These are phyloP conservation scores for Posidonia australis DNA, from an alignment of 106 monocot genomes.

Conservation along the genomic window DNA sequence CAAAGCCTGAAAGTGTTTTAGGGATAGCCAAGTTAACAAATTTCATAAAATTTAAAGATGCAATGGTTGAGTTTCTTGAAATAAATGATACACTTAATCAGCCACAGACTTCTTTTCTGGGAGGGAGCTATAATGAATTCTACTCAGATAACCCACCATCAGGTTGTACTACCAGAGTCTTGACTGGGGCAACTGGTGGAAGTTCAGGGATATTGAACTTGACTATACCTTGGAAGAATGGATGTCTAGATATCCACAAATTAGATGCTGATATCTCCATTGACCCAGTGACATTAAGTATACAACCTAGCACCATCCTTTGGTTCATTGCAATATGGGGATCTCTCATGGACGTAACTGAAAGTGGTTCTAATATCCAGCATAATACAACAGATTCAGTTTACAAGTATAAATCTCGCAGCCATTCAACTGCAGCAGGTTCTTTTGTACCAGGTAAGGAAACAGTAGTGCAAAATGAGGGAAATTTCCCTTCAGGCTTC, in stretches of 20 bases:
- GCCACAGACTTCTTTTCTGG: slow-evolving; percentile 4
- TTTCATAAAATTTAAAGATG: slow-evolving; percentile 73
- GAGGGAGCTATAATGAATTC: slow-evolving; percentile 24
- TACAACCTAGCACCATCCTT: slow-evolving; percentile 52
- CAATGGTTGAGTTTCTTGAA: slow-evolving; percentile 58
- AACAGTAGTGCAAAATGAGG: slow-evolving; percentile 2
- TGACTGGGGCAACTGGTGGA: slow-evolving; percentile 53
- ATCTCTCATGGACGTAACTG: slow-evolving; percentile 31
- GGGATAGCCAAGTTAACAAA: slow-evolving; percentile 64
- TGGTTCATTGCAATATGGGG: slow-evolving; percentile 53
- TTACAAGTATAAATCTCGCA: slow-evolving; percentile 5
- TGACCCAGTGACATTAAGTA: slow-evolving; percentile 56
- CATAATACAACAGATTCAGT: slow-evolving; percentile 17
- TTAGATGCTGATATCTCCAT: slow-evolving; percentile 70
- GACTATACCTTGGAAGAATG: slow-evolving; percentile 95
- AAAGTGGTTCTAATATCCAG: slow-evolving; percentile 12
- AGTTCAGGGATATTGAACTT: slow-evolving; percentile 74
- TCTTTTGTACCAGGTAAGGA: slow-evolving; percentile 12
- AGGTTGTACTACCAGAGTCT: slow-evolving; percentile 25
- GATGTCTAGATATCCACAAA: slow-evolving; percentile 55
- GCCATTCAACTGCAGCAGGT: slow-evolving; percentile 2
- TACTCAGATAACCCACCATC: slow-evolving; percentile 13
- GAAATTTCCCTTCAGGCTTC: slow-evolving; percentile 6
- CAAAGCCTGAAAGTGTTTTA: slow-evolving; percentile 19
- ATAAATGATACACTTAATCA: slow-evolving; percentile 33